Evolutionary conservation across 2,329 filamentous ascomycete genomes (phyloP).

Genomic region (Exserohilum turcica): DNA sequence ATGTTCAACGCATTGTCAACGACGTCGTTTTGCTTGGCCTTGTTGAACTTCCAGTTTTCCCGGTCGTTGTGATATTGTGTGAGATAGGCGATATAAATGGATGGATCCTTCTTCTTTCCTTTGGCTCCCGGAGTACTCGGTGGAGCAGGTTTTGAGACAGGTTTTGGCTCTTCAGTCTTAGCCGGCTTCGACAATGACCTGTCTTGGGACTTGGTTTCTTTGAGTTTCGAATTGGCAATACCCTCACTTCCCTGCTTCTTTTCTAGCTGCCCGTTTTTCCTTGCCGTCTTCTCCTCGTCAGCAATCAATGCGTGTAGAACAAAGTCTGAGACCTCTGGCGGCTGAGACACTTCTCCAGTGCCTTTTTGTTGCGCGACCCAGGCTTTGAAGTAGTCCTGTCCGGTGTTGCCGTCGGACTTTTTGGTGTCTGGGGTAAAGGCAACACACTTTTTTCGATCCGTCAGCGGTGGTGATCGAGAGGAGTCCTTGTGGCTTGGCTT

Average conservation of each 20-base stretch:
- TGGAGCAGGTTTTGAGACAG: background rate
- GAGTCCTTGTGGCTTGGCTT: slow-evolving; percentile 21
- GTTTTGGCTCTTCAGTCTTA: background rate
- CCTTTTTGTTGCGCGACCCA: slow-evolving; percentile 51
- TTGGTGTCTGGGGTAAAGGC: slow-evolving; percentile 70
- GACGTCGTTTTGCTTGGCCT: slow-evolving; percentile 83
- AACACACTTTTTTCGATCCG: slow-evolving; percentile 61
- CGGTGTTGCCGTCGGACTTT: slow-evolving; percentile 60
- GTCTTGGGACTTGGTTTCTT: slow-evolving; percentile 2
- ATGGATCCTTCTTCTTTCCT: slow-evolving; percentile 55
- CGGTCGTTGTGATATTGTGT: slow-evolving; percentile 73
- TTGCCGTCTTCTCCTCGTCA: slow-evolving; percentile 22
- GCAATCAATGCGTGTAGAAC: slow-evolving; percentile 25
- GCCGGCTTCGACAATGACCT: slow-evolving; percentile 4
- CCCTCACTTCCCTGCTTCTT: slow-evolving; percentile 23
- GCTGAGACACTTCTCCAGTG: slow-evolving; percentile 26
- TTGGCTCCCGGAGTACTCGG: slow-evolving; percentile 9
- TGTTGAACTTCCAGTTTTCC: slow-evolving; percentile 91
- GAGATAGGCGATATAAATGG: slow-evolving; percentile 76
- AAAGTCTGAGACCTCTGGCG: slow-evolving; percentile 34
- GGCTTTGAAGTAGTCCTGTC: slow-evolving; percentile 57
- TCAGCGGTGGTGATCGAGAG: slow-evolving; percentile 32
- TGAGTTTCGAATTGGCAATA: background rate
- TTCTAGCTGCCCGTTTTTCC: slow-evolving; percentile 21
- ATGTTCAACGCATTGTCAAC: slow-evolving; percentile 81